Evolutionary conservation across 352 stramenopile genomes (phyloP), one percentile per base, ranked within the genome.

Genomic region (Pythium dissimile): DNA sequence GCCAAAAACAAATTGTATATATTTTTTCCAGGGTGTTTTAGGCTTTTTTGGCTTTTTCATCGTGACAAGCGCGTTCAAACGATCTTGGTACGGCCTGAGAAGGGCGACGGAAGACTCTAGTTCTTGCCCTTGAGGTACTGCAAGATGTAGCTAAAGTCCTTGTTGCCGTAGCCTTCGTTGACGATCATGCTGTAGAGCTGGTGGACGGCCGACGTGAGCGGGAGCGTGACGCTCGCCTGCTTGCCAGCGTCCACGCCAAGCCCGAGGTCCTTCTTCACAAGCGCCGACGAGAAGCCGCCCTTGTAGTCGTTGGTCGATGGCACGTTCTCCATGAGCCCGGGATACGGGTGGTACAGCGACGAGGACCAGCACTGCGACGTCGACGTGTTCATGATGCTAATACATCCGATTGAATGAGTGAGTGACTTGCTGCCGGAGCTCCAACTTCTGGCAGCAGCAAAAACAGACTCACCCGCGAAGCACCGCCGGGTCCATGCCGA

Each of bases 251-350:
- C 84, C 21, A 98, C 78, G 6, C 94, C 96, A 41, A 99, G 84
- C 11, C 88, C 88, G 5, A 99, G 70, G 74, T 99, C 97, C 72
- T 99, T 99, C 45, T 97, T 84, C 89, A 98, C 98, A 9, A 99
- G 79, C 42, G 77, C 75, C 13, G 85, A 83, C 12, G 82, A 87
- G 65, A 99, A 98, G 2, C 94, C 79, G 56, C 86, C 75, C 75
- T 97, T 84, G 72, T 97, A 91, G 67, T 88, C 71, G 71, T 91
- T 90, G 15, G 86, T 86, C 23, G 91, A 73, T 16, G 95, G 82
- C 49, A 97, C 86, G 61, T 88, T 80, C 66, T 92, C 72, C 86
- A 97, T 86, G 47, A 98, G 71, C 18, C 80, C 86, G 6, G 97
- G 96, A 72, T 96, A 97, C 38, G 97, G 97, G 84, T 99, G 98